Evolutionary conservation across 2,329 filamentous ascomycete genomes (phyloP).

Genomic region (Cercospora janseana): DNA sequence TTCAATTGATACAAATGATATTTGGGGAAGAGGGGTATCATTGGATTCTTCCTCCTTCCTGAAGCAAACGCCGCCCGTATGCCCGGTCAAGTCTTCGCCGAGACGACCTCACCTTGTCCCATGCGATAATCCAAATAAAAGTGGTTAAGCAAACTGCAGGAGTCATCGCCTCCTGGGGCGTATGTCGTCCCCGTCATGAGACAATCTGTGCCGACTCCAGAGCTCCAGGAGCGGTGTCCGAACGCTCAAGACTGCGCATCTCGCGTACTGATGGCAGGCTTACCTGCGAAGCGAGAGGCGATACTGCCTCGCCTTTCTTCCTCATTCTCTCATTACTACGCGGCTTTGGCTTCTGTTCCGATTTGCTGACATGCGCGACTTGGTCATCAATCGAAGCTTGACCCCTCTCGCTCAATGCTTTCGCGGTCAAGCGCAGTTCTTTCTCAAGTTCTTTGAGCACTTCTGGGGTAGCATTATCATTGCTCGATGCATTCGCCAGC

Average conservation of each 20-base stretch:
- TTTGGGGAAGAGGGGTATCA: too few species aligned
- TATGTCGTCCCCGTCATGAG: conserved; percentile 3
- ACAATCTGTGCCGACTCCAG: conserved; percentile 11
- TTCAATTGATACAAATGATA: too few species aligned
- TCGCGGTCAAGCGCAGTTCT: conserved; percentile 53
- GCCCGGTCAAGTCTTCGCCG: too few species aligned
- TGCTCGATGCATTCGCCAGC: conserved; percentile 45
- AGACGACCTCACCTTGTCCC: too few species aligned
- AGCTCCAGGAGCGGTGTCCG: conserved; percentile 23
- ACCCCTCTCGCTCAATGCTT: conserved; percentile 44
- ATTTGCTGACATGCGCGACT: conserved; percentile 16
- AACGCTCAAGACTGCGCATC: conserved; percentile 12
- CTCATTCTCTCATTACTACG: conserved; percentile 38
- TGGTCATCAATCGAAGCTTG: conserved; percentile 44
- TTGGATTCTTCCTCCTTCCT: too few species aligned
- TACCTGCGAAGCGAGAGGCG: conserved; percentile 5
- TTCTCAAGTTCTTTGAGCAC: conserved; percentile 55
- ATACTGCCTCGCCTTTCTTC: conserved; percentile 12
- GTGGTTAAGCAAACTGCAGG: not conserved
- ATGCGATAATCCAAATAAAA: too few species aligned
- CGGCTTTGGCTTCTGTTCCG: conserved; percentile 63
- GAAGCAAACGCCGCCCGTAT: too few species aligned
- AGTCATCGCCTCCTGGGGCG: not conserved
- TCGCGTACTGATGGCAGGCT: conserved; percentile 6
- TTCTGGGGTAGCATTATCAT: conserved; percentile 47